Base-by-base conservation (phyloP, 2,329 filamentous ascomycete genomes). In the Penicillium psychrosexuale region DNA sequence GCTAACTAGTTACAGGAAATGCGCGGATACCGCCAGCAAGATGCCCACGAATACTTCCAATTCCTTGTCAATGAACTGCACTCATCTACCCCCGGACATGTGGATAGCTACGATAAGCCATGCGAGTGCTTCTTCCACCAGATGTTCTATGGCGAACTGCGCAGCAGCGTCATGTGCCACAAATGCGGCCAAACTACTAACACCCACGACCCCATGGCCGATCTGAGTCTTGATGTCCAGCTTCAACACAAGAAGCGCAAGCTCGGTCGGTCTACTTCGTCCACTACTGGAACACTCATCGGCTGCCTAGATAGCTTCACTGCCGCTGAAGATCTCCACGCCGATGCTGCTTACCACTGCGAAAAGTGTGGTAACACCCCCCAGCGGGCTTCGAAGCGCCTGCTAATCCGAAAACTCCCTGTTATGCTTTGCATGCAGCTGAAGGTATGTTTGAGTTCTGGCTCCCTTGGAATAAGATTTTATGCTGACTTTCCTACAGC, bases 1-100 rank as follows among this genome's bases (percentile, higher is more conserved):
- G 57, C 55, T 61, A 53, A 55, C 42, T 39, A 49, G 15, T 15
- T 15, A 34, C 55, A 90, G 74, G 86, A 88, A 57, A 80, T 92
- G 22, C 90, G 93, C 1, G 94, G 92, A 11, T 96, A 95, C 66
- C 90, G 92, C 66, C 93, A 97, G 74, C 93, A 97, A 76, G 93
- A 97, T 69, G 93, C 93, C 0, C 93, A 97, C 69, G 93, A 97
- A 71, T 97, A 96, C 75, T 95, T 97, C 72, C 91, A 96, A 70
- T 97, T 96, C 68, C 83, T 97, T 33, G 88, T 95, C 34, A 93
- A 97, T 75, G 90, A 94, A 65, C 81, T 99, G 15, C 93, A 97
- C 69, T 85, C 89, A 68, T 83, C 77, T 9, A 79, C 91, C 38
- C 94, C 92, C 64, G 86, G 86, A 13, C 86, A 89, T 61, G 82